phyloP scores from a whole-genome alignment of 1,284 basidiomycete genomes.

The Moesziomyces globuligerus region DNA sequence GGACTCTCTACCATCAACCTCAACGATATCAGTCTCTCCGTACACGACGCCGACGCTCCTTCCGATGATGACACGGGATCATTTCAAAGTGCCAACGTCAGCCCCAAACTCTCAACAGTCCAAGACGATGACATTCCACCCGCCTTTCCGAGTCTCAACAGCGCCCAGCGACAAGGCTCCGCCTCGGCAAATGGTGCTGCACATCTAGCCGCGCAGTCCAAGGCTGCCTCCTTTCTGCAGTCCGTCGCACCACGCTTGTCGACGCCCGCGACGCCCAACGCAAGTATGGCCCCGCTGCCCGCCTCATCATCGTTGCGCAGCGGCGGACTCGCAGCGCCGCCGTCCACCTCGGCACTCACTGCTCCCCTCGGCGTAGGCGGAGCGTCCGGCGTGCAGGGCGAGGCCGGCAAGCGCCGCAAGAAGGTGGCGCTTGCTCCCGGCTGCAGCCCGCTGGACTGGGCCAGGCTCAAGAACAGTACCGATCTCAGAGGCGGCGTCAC shows the following conservation, averaged over 20 bases:
- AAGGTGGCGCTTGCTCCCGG: constrained; percentile 93
- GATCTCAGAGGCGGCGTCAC: constrained; percentile 49
- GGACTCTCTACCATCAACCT: constrained; percentile 22
- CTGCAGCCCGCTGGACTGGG: constrained; percentile 94
- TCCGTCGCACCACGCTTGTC: constrained; percentile 35
- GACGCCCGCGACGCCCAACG: constrained; percentile 1
- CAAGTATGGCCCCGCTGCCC: constrained; percentile 40
- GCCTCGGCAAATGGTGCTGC: constrained; percentile 38
- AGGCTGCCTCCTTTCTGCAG: constrained; percentile 16
- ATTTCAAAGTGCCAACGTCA: constrained; percentile 18
- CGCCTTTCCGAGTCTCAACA: constrained; percentile 82
- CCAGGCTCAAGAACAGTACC: constrained; percentile 78
- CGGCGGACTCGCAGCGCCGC: constrained; percentile 41
- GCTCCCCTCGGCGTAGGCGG: constrained; percentile 55
- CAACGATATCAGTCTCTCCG: constrained; percentile 23
- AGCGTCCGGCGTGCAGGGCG: constrained; percentile 33
- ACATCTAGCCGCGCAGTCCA: background rate
- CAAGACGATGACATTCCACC: constrained; percentile 74
- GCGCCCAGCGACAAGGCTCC: constrained; percentile 75
- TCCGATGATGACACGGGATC: constrained; percentile 26
- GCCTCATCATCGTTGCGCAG: constrained; percentile 39
- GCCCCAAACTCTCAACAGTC: constrained; percentile 16
- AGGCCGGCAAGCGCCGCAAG: constrained; percentile 31
- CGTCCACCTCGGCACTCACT: constrained; percentile 51
- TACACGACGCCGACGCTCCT: constrained; percentile 7